Percentiles rank a stretch among this genome's conserved stretches.
Conservation (phyloP, 108 stramenopile species). For the Cyclotella baltica region DNA sequence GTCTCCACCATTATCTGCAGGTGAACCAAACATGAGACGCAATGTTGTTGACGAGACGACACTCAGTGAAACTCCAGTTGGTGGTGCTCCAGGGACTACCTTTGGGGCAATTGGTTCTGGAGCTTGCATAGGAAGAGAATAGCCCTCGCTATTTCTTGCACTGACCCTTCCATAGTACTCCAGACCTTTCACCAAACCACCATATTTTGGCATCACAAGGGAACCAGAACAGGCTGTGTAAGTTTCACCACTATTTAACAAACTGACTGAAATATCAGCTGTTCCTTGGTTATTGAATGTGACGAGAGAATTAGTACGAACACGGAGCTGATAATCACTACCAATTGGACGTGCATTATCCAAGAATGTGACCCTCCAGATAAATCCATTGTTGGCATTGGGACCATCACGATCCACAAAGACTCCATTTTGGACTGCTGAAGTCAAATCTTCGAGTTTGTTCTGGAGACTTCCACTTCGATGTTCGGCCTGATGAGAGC, state of each 20-base stretch:
- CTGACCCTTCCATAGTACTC: constrained; percentile 84
- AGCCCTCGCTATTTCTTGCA: constrained; percentile 79
- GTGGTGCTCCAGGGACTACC: constrained; percentile 76
- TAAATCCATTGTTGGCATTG: constrained; percentile 55
- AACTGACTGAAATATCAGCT: constrained; percentile 39
- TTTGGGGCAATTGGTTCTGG: constrained; percentile 62
- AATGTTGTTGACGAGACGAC: constrained; percentile 73
- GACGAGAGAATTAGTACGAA: constrained; percentile 45
- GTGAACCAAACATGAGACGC: constrained; percentile 75
- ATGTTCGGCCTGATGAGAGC: constrained; percentile 30
- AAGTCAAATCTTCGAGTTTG: constrained; percentile 64
- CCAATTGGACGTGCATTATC: constrained; percentile 64
- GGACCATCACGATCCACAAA: constrained; percentile 75
- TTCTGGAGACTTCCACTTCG: constrained; percentile 78
- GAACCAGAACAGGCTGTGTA: constrained; percentile 64
- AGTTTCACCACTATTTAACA: constrained; percentile 59
- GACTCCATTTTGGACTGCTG: constrained; percentile 65
- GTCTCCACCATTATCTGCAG: constrained; percentile 84
- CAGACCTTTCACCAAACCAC: constrained; percentile 72
- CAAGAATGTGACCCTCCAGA: constrained; percentile 86
- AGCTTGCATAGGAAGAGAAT: constrained; percentile 55
- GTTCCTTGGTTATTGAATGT: constrained; percentile 33
- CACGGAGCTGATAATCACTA: constrained; percentile 62
- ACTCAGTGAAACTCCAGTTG: constrained; percentile 73
- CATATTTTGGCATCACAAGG: constrained; percentile 63